Evolutionary conservation across 192 early-diverging fungal genomes (phyloP), one percentile per base, ranked within the genome.

Genomic region (Backusella liffmaniae): DNA sequence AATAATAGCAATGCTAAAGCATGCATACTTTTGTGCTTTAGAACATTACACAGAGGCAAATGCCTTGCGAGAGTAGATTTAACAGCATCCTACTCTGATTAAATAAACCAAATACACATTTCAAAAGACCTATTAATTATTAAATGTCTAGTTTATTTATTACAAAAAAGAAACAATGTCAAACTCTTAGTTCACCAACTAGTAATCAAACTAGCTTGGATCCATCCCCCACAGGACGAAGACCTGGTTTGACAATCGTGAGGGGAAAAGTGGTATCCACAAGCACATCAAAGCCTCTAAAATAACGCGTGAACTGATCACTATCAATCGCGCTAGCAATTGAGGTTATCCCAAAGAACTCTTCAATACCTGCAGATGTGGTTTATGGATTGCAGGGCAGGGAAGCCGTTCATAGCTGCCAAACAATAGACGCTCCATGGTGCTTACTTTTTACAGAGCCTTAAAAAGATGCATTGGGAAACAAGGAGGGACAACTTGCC

Each of bases 171-270:
- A 62, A 23, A 23, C 12, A 10, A 13, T 4, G 56, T 23, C 23
- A 62, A 62, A 29, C 21, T 62, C 56, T 62, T 62, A 62, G 56
- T 62, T 62, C 56, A 62, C 56, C 56, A 62, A 30, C 3, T 62
- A 62, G 26, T 4, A 62, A 13, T 2, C 13, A 51, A 56, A 10
- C 18, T 62, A 62, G 32, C 6, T 62, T 62, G 56, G 56, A 62
- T 62, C 56, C 56, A 21, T 62, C 56, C 56, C 56, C 12, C 56
- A 62, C 56, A 62, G 56, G 56, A 62, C 56, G 56, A 29, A 62
- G 56, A 62, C 56, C 56, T 62, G 56, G 8, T 62, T 62, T 62
- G 23, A 23, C 56, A 62, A 3, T 26, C 56, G 56, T 29, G 56
- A 8, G 21, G 56, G 56, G 29, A 59, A 59, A 59, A 59, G 3